A percentile compares a stretch with the other conserved stretches of the same genome.
Evolutionary conservation across 495 filamentous ascomycete species (phyloP).

Genomic region (Podospora didyma): DNA sequence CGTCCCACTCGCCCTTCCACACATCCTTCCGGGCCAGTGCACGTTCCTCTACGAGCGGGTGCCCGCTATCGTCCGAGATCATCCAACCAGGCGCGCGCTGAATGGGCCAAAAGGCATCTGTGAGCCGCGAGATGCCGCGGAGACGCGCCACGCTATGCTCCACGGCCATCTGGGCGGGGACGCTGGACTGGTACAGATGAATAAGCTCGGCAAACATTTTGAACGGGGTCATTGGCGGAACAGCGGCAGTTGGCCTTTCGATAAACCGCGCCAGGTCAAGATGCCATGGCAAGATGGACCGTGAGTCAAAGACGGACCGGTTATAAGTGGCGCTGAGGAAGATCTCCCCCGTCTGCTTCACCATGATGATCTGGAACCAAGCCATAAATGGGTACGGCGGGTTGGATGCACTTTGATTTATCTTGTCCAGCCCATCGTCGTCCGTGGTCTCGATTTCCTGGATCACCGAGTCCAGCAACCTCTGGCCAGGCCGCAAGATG

Average conservation of each 20-base stretch:
- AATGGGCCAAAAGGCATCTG: constrained; percentile 6
- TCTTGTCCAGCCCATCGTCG: background rate
- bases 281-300: constrained; percentile 15
- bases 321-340: constrained; percentile 10
- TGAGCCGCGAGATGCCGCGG: constrained; percentile 13
- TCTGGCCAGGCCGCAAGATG: background rate
- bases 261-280: constrained; percentile 13
- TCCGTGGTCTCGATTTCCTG: background rate
- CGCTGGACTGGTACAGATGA: constrained; percentile 10
- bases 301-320: constrained; percentile 15
- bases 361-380: constrained; percentile 9
- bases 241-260: background rate
- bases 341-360: background rate
- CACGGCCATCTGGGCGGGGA: constrained; percentile 10
- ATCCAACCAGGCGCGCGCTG: constrained; percentile 17
- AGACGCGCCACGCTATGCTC: constrained; percentile 12
- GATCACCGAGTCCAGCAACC: constrained; percentile 9
- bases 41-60: background rate
- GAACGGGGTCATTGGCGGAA: constrained; percentile 5
- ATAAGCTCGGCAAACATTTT: constrained; percentile 23
- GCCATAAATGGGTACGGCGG: constrained; percentile 8
- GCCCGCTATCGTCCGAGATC: constrained; percentile 8
- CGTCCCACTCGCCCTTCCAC: constrained; percentile 15
- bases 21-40: background rate
- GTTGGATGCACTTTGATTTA: background rate